These are phyloP conservation scores for Neonectria sp. DNA, from an alignment of 2,329 filamentous ascomycete species.

Conservation along the genomic window DNA sequence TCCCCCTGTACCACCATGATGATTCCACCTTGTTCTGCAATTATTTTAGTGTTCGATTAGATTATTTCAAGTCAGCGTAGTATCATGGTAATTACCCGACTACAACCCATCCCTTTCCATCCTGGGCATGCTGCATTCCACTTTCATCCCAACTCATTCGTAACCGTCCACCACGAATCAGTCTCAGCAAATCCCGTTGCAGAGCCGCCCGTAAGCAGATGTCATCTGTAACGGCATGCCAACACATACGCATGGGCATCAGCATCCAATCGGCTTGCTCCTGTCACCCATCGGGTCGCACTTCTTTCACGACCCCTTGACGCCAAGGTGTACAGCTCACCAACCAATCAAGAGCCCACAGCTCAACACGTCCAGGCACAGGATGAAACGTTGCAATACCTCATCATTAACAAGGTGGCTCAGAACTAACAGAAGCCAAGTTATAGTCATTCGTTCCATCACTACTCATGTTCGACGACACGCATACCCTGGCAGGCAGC, in stretches of 20 bases:
- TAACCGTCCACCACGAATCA: constrained; percentile 6
- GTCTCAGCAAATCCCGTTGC: constrained; percentile 25
- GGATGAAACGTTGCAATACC: constrained; percentile 35
- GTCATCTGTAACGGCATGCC: constrained; percentile 27
- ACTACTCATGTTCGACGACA: constrained; percentile 38
- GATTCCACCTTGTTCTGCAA: background rate
- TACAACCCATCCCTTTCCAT: constrained; percentile 1
- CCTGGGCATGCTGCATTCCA: background rate
- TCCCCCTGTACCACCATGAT: background rate
- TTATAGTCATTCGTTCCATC: constrained; percentile 35
- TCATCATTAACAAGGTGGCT: constrained; percentile 41
- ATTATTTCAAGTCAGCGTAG: background rate
- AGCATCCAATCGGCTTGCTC: constrained; percentile 19
- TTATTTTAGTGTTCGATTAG: background rate
- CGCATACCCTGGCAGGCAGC: constrained; percentile 30
- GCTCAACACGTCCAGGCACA: background rate
- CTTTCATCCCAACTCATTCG: constrained; percentile 26
- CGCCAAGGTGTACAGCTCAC: background rate
- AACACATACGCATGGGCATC: constrained; percentile 20
- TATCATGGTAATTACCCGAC: background rate
- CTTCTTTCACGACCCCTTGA: background rate
- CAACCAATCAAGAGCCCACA: background rate
- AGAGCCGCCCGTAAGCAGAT: constrained; percentile 16
- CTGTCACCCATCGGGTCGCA: background rate
- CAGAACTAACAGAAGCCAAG: constrained; percentile 31